A percentile compares a stretch with the other conserved stretches of the same genome.
Evolutionary conservation across 257 asterid genomes (phyloP).

Genomic region (Scutellaria barbata): DNA sequence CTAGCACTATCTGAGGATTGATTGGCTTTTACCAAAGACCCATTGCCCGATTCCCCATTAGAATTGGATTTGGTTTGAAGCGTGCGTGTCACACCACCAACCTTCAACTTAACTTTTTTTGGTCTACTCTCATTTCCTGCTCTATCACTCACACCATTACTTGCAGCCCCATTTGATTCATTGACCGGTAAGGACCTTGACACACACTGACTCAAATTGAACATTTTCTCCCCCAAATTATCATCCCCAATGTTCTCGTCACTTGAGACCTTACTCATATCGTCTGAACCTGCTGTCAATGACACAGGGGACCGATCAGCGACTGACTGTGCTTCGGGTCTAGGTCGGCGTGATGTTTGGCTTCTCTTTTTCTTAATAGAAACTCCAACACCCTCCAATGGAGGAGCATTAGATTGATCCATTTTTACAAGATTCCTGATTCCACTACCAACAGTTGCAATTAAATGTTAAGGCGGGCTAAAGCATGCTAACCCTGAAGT

Average conservation of each 20-base stretch:
- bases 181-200: conserved; percentile 64
- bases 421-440: conserved; percentile 37
- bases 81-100: conserved; percentile 84
- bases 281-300: conserved; percentile 65
- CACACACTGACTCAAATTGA: conserved; percentile 76
- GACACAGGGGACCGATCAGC: conserved; percentile 60
- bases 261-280: conserved; percentile 64
- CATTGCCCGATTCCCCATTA: conserved; percentile 57
- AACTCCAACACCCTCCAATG: conserved; percentile 51
- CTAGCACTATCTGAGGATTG: conserved; percentile 58
- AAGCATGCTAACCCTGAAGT: conserved; percentile 28
- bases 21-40: conserved; percentile 50
- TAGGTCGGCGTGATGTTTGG: conserved; percentile 73
- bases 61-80: conserved; percentile 71
- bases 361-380: conserved; percentile 75
- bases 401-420: conserved; percentile 67
- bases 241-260: conserved; percentile 70
- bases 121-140: conserved; percentile 63
- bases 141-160: conserved; percentile 51
- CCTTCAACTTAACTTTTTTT: conserved; percentile 82
- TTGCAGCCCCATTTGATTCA: conserved; percentile 39
- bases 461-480: conserved; percentile 6
- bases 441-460: conserved; percentile 31
- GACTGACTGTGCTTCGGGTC: conserved; percentile 59
- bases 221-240: conserved; percentile 67